Base-by-base conservation (phyloP, 2,329 filamentous ascomycete genomes). In the Epichloe baconii region DNA sequence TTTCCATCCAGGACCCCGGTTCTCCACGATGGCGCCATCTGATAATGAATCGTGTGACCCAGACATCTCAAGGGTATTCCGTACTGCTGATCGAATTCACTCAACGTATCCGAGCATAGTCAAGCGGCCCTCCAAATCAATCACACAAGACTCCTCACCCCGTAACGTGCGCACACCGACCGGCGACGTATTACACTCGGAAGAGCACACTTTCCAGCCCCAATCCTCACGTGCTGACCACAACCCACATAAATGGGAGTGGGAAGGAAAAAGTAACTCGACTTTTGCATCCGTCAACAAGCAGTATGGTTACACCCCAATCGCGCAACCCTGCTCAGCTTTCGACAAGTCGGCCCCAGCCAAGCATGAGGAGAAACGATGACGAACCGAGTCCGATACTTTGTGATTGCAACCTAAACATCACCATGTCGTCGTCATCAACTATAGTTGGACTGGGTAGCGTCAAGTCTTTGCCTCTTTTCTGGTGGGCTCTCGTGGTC, bases 401-500 rank as follows among this genome's bases (percentile, higher is more conserved):
- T 43, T 23, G 14, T 42, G 1, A 23, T 44, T 8, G 31, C 40
- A 43, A 43, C 17, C 6, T 5, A 8, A 42, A 35, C 17, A 15
- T 21, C 17, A 14, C 40, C 23, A 19, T n/a, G 21, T 36, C 10
- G 12, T 26, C 36, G 5, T 26, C 52, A 65, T 65, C 65, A 68
- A 52, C 65, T 64, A 60, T 71, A 74, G 54, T 62, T 68, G 17
- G 66, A 64, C 44, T 70, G 68, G 1, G 70, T 65, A 3, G 65
- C 68, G 52, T 74, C 76, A 48, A 77, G 52, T 44, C 77, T 67
- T 57, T 78, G 76, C 47, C 77, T 68, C 62, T 79, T 79, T 58
- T 78, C 76, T 54, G 69, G 68, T 2, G 68, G 67, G 56, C 72
- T 72, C 59, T 72, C 71, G 34, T 64, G 62, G 42, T 69, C 68